phyloP scores from a whole-genome alignment of 2,329 filamentous ascomycete species.

The Blastomyces percursus region DNA sequence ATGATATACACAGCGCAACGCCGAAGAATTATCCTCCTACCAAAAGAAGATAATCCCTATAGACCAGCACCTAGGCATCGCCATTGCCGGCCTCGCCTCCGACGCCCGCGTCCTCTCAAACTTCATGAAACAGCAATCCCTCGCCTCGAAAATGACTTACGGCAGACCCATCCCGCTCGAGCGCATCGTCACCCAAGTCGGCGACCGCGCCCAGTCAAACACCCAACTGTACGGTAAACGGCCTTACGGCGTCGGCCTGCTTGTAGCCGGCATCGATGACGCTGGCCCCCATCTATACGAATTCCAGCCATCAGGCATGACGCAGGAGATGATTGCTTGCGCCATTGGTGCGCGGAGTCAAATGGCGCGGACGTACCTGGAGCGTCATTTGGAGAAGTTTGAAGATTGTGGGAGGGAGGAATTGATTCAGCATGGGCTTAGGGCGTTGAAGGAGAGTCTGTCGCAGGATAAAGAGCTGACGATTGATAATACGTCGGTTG shows the following conservation, averaged over 20 bases:
- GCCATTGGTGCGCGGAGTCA: constrained; percentile 93
- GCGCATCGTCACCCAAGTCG: constrained; percentile 82
- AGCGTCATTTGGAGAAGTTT: constrained; percentile 82
- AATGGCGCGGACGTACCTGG: constrained; percentile 95
- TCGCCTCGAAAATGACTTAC: constrained; percentile 90
- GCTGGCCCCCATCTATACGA: constrained; percentile 93
- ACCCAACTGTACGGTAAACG: constrained; percentile 96
- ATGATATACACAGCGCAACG: constrained; percentile 62
- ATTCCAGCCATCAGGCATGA: constrained; percentile 93
- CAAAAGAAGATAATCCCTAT: constrained; percentile 98
- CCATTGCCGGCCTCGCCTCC: constrained; percentile 91
- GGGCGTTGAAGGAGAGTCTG: constrained; percentile 87
- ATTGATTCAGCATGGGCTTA: constrained; percentile 79
- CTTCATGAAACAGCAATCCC: constrained; percentile 99
- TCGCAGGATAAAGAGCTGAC: constrained; percentile 97
- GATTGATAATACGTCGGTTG: constrained; percentile 90
- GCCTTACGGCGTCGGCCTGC: constrained; percentile 86
- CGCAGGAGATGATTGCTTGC: constrained; percentile 92
- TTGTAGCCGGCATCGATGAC: constrained; percentile 90
- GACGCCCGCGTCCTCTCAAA: constrained; percentile 98
- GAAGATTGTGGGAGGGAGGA: constrained; percentile 66
- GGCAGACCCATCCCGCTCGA: constrained; percentile 85
- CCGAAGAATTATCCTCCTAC: constrained; percentile 98
- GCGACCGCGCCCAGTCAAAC: constrained; percentile 93
- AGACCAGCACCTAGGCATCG: constrained; percentile 89